A percentile compares a stretch with the other conserved stretches of the same genome.
phyloP scores from a whole-genome alignment of 495 filamentous ascomycete genomes.

The Extremus antarcticus region DNA sequence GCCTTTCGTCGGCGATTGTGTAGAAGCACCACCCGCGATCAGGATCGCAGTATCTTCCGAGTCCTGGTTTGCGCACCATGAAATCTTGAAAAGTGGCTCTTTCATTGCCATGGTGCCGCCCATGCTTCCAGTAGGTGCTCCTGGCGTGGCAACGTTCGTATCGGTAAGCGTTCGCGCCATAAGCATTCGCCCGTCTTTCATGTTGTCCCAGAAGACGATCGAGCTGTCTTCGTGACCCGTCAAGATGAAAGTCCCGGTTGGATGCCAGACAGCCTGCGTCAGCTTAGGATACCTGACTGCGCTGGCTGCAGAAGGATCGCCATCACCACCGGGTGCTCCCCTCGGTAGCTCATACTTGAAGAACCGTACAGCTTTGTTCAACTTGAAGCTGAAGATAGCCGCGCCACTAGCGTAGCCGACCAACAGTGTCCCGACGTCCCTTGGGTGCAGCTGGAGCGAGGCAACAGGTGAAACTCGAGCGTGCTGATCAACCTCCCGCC shows the following conservation, averaged over 20 bases:
- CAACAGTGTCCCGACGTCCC: constrained; percentile 83
- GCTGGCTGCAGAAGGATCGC: constrained; percentile 40
- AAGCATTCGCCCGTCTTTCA: constrained; percentile 74
- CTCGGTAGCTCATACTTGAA: constrained; percentile 73
- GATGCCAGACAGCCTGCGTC: constrained; percentile 82
- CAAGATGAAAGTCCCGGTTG: constrained; percentile 80
- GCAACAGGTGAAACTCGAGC: constrained; percentile 50
- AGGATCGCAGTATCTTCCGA: constrained; percentile 86
- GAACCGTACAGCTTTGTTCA: constrained; percentile 62
- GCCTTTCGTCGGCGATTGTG: constrained; percentile 53
- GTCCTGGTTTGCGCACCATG: constrained; percentile 87
- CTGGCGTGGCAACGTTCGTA: constrained; percentile 55
- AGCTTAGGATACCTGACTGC: constrained; percentile 56
- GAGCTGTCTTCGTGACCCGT: constrained; percentile 84
- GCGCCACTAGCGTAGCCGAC: constrained; percentile 82
- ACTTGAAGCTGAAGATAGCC: constrained; percentile 85
- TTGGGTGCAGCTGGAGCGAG: constrained; percentile 73
- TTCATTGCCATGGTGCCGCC: constrained; percentile 42
- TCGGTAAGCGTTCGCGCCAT: constrained; percentile 71
- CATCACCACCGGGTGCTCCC: constrained; percentile 80
- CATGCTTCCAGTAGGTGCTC: constrained; percentile 34
- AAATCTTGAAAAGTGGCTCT: constrained; percentile 61
- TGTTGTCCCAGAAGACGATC: constrained; percentile 81
- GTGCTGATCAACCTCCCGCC: constrained; percentile 54
- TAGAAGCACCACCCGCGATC: constrained; percentile 66